A percentile compares a stretch with the other conserved stretches of the same genome.
phyloP scores from a whole-genome alignment of 163 green algal species.

The Chlamydomonas reinhardtii region DNA sequence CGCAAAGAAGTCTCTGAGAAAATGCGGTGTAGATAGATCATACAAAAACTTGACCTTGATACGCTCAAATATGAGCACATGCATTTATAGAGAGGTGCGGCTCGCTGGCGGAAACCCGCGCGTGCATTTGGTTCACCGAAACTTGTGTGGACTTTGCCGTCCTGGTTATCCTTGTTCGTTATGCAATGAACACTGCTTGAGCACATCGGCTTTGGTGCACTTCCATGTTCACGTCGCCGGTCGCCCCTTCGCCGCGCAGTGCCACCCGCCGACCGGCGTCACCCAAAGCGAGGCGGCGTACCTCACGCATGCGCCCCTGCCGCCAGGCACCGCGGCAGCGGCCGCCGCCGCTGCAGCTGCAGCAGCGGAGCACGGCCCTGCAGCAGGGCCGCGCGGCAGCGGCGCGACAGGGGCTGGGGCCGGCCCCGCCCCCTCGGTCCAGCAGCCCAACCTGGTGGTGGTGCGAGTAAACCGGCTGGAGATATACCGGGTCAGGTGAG shows the following conservation, averaged over 20 bases:
- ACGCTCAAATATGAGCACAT: constrained; percentile 16
- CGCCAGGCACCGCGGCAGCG: neutral
- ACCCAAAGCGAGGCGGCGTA: constrained; percentile 66
- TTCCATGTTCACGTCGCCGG: too few relatives aligned
- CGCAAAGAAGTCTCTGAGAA: too few relatives aligned
- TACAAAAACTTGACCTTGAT: neutral
- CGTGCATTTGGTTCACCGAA: too few relatives aligned
- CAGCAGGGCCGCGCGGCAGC: neutral
- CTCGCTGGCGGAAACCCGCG: neutral
- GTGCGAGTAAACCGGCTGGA: constrained; percentile 38
- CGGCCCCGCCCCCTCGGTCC: neutral
- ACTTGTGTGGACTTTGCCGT: too few relatives aligned
- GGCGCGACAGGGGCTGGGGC: neutral
- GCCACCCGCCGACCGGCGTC: constrained; percentile 58
- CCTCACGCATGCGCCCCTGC: constrained; percentile 66
- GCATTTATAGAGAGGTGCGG: constrained; percentile 31
- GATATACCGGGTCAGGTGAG: constrained; percentile 32
- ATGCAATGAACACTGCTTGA: too few relatives aligned
- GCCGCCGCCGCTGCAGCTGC: neutral
- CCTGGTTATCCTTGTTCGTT: too few relatives aligned
- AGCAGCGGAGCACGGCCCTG: neutral
- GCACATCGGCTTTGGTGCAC: too few relatives aligned
- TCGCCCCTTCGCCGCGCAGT: neutral
- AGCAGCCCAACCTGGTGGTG: constrained; percentile 32
- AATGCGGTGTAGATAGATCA: neutral